Evolutionary conservation across 2,329 filamentous ascomycete genomes (phyloP), one percentile per base, ranked within the genome.

Genomic region (Chaetoscypha palmicola): DNA sequence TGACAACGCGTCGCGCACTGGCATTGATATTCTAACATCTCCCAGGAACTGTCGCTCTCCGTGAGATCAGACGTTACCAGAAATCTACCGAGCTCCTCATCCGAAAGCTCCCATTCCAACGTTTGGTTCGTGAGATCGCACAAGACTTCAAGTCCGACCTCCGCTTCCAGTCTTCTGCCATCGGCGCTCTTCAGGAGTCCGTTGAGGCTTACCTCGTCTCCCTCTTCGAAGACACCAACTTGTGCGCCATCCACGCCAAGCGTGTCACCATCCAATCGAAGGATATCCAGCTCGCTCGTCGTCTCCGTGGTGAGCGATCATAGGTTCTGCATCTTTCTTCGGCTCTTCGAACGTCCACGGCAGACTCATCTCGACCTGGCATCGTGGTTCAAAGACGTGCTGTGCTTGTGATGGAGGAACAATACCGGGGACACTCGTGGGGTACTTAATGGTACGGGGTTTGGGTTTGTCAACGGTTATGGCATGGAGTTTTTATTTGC

Each of bases 181-280:
- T 98, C 66, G 86, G 88, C 64, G 92, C 92, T 55, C 83, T 98
- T 31, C 91, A 98, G 74, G 92, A 98, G 77, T 95, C 92, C 43
- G 90, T 95, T 56, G 92, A 98, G 77, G 94, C 92, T 2, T 97
- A 96, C 74, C 85, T 98, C 62, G 90, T 97, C 70, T 94, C 90
- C 34, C 83, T 97, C 55, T 97, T 97, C 62, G 90, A 97, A 72
- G 91, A 97, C 67, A 96, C 91, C 73, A 97, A 97, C 76, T 74
- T 58, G 95, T 97, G 91, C 73, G 91, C 92, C 64, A 95, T 97
- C 69, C 92, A 97, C 73, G 91, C 92, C 72, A 97, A 97, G 82
- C 89, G 92, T 74, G 92, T 39, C 65, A 97, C 91, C 64, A 97
- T 97, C 71, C 91, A 91, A 50, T 52, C 49, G 21, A 57, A 59